A percentile compares a stretch with the other conserved stretches of the same genome.
Evolutionary conservation across 495 filamentous ascomycete genomes (phyloP).

Genomic region (Trichoderma virens): DNA sequence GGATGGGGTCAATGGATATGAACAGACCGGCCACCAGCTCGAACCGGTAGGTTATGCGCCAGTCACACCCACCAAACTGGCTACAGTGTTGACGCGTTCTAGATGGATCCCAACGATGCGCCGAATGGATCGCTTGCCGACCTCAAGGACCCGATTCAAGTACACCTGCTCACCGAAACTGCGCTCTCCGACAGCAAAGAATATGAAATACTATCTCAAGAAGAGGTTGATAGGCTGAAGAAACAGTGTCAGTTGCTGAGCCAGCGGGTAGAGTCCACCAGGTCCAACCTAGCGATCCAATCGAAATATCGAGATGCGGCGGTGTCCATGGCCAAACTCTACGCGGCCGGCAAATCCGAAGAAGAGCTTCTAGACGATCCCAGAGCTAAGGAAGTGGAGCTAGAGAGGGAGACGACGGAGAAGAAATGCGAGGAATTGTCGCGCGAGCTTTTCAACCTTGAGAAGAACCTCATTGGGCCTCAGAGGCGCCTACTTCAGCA

Average conservation of each 20-base stretch:
- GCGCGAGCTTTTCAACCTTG: conserved; percentile 66
- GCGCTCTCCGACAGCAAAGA: conserved; percentile 78
- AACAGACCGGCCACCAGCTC: neutral
- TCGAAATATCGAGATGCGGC: conserved; percentile 92
- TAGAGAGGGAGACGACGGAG: conserved; percentile 65
- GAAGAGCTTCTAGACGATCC: conserved; percentile 23
- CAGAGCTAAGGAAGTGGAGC: conserved; percentile 53
- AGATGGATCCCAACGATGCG: conserved; percentile 31
- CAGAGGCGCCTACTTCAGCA: conserved; percentile 74
- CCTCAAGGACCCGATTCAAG: conserved; percentile 46
- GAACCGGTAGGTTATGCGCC: conserved; percentile 3
- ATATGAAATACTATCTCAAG: conserved; percentile 79
- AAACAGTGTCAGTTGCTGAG: conserved; percentile 65
- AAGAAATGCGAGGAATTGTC: conserved; percentile 81
- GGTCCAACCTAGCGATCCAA: conserved; percentile 80
- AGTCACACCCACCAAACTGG: neutral
- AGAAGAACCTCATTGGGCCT: conserved; percentile 62
- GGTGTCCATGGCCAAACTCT: conserved; percentile 69
- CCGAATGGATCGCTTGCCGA: conserved; percentile 39
- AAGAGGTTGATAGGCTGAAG: conserved; percentile 86
- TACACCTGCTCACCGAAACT: conserved; percentile 90
- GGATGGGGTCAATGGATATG: neutral
- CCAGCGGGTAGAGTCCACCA: conserved; percentile 68
- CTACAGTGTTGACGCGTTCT: neutral
- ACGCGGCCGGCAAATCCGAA: conserved; percentile 26